Percentiles rank a stretch among this genome's conserved stretches.
Conservation (phyloP, 371 early-diverging fungal species). For the Mucor circinelloides region DNA sequence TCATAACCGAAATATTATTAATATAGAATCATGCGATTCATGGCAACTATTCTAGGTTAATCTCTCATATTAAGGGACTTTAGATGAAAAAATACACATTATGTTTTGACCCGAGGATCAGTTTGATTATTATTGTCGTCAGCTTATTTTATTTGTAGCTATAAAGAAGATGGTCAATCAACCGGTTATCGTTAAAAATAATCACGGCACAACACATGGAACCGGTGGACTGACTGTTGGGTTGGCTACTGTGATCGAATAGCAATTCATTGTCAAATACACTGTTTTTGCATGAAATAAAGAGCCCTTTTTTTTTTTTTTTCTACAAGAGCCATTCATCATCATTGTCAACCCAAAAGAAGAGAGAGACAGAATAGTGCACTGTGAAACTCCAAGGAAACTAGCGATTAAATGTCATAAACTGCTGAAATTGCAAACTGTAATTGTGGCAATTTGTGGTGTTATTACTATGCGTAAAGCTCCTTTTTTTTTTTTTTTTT, state of each 20-base stretch:
- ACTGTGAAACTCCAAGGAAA: background rate
- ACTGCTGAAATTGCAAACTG: background rate
- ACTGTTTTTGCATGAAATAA: background rate
- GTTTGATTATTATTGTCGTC: slow-evolving; percentile 2
- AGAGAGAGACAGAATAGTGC: background rate
- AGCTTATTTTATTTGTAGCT: background rate
- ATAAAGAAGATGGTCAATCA: background rate
- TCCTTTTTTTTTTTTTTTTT: background rate
- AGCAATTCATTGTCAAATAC: background rate
- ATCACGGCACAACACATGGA: background rate
- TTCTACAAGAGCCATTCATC: background rate
- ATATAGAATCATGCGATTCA: background rate
- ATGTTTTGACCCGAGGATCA: background rate
- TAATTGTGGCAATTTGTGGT: background rate
- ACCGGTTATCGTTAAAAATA: background rate
- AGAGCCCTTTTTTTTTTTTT: too few species aligned
- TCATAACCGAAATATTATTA: background rate
- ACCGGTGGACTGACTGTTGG: background rate
- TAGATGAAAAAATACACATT: background rate
- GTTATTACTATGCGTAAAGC: background rate
- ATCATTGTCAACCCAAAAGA: background rate
- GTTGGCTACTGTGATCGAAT: background rate
- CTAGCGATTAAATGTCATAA: too few species aligned
- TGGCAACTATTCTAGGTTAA: background rate
- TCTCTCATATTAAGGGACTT: background rate